Conservation (phyloP, 2,329 filamentous ascomycete species). For the Fusarium cicatricum region DNA sequence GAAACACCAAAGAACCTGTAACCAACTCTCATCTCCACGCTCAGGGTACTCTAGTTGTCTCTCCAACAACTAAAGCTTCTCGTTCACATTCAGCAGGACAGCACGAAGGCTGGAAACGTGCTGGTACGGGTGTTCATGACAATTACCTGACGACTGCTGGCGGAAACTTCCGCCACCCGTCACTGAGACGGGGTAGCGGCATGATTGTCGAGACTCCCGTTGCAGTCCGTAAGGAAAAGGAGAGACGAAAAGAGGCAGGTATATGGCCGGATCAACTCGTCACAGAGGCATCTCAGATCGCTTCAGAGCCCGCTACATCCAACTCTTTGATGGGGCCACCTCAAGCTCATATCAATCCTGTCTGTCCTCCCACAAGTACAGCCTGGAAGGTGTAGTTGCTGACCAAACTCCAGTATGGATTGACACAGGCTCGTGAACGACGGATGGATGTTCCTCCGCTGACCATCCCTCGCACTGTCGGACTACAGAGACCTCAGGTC, state of each 20-base stretch:
- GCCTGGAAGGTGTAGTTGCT: background rate
- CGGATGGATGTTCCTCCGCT: constrained; percentile 28
- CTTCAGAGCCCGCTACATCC: too few species aligned
- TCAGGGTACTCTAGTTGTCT: too few species aligned
- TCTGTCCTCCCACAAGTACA: background rate
- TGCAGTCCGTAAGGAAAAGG: background rate
- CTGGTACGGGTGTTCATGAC: constrained; percentile 18
- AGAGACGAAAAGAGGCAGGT: background rate
- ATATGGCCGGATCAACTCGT: background rate
- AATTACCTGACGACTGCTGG: background rate
- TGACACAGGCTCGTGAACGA: background rate
- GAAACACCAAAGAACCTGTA: too few species aligned
- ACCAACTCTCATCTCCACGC: too few species aligned
- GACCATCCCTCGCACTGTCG: background rate
- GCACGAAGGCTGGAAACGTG: background rate
- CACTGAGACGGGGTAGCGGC: constrained; percentile 16
- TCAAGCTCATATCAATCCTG: background rate
- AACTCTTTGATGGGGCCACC: background rate
- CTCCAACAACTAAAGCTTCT: too few species aligned
- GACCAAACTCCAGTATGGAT: constrained; percentile 12
- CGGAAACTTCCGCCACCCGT: constrained; percentile 7
- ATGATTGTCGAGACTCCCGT: constrained; percentile 4
- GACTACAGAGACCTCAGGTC: too few species aligned
- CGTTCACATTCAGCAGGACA: background rate
- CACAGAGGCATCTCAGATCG: background rate